A percentile compares a stretch with the other conserved stretches of the same genome.
Conservation (phyloP, 129 eudicot species). For the Centella asiatica region DNA sequence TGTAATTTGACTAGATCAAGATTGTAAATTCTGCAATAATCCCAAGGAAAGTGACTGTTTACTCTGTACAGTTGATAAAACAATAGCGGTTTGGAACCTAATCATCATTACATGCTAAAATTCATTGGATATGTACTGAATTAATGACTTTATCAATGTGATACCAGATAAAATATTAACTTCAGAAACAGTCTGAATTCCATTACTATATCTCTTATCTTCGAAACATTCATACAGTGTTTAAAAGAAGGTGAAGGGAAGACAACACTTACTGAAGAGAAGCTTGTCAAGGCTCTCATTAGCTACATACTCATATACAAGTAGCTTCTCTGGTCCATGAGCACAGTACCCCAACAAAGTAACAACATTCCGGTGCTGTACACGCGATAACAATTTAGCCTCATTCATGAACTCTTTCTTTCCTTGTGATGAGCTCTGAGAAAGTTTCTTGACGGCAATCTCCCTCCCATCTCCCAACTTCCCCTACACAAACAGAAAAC, state of each 20-base stretch:
- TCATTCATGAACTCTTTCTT: conserved; percentile 61
- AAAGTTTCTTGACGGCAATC: conserved; percentile 66
- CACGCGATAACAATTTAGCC: conserved; percentile 65
- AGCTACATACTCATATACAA: conserved; percentile 63
- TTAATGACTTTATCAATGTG: not conserved
- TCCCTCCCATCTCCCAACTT: conserved; percentile 51
- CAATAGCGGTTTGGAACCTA: too few species aligned
- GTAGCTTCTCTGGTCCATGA: conserved; percentile 53
- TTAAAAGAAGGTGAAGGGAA: conserved; percentile 1
- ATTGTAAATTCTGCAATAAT: too few species aligned
- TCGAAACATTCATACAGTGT: not conserved
- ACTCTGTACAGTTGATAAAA: too few species aligned
- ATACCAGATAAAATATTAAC: not conserved
- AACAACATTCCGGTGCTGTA: conserved; percentile 81
- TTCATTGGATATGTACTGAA: not conserved
- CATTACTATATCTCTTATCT: not conserved
- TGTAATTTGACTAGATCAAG: too few species aligned
- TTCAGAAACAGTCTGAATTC: not conserved
- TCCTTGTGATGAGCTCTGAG: conserved; percentile 63
- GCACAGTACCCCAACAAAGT: conserved; percentile 66
- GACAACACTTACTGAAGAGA: conserved; percentile 57
- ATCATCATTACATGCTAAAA: too few species aligned
- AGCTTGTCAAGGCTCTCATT: conserved; percentile 80
- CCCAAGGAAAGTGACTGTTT: too few species aligned
- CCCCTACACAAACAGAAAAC: conserved; percentile 51